A percentile compares a stretch with the other conserved stretches of the same genome.
Evolutionary conservation across 108 stramenopile species (phyloP).

Genomic region (Nitzschia inconspicua): DNA sequence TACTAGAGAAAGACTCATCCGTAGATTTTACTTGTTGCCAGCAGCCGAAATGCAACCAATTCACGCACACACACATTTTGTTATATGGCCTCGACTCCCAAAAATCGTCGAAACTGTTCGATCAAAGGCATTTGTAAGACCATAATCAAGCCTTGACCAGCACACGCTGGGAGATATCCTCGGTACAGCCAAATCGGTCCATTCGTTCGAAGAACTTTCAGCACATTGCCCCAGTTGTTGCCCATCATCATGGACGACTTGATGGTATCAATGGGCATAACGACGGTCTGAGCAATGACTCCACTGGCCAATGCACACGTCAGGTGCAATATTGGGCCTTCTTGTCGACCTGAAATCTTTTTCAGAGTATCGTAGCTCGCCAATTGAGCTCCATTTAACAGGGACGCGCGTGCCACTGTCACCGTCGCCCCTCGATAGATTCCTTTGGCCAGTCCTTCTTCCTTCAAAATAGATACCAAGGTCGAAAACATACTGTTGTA

Average conservation of each 20-base stretch:
- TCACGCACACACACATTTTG: too few relatives aligned
- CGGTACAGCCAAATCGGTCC: slow-evolving; percentile 33
- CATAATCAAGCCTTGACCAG: slow-evolving; percentile 49
- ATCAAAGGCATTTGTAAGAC: slow-evolving; percentile 48
- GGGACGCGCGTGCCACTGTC: slow-evolving; percentile 33
- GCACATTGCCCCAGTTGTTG: slow-evolving; percentile 17
- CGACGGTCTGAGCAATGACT: slow-evolving; percentile 36
- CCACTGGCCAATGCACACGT: slow-evolving; percentile 34
- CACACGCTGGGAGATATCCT: slow-evolving; percentile 36
- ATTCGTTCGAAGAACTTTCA: slow-evolving; percentile 1
- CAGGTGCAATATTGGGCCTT: slow-evolving; percentile 35
- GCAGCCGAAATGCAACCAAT: too few relatives aligned
- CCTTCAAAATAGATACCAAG: slow-evolving; percentile 19
- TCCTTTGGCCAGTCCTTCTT: slow-evolving; percentile 29
- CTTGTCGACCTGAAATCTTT: slow-evolving; percentile 2
- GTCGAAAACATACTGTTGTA: slow-evolving; percentile 26
- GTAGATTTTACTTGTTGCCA: too few relatives aligned
- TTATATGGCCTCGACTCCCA: slow-evolving; percentile 40
- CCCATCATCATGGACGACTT: slow-evolving; percentile 46
- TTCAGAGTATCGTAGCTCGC: slow-evolving; percentile 44
- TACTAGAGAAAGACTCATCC: too few relatives aligned
- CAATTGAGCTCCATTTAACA: slow-evolving; percentile 46
- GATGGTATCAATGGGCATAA: slow-evolving; percentile 48
- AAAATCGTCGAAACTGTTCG: slow-evolving; percentile 40
- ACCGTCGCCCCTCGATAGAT: slow-evolving; percentile 40